Evolutionary conservation across 441 rosid genomes (phyloP), one percentile per base, ranked within the genome.

Genomic region (Syzygium malaccense): DNA sequence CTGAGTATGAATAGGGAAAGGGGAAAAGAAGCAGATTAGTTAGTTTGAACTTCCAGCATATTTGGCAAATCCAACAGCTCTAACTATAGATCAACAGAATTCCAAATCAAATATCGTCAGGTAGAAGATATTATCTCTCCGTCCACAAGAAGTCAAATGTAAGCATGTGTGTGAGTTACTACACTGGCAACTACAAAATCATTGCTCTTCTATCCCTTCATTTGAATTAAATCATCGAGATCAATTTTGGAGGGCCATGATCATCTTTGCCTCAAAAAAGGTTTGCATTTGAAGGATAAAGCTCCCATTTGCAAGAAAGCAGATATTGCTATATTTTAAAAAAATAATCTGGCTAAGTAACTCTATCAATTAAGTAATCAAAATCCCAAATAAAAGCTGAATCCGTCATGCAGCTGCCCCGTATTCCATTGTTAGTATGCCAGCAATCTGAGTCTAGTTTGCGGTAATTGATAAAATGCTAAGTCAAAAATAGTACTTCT

Each of bases 1-100:
- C 98, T 98, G 93, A 71, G 51, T 86, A 87, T 64, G 88, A 33
- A 54, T 85, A 54, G 66, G 13, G 89, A 78, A 78, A 37, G 55
- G 28, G 10, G 89, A 83, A 57, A 37, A 55, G 19, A 54, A 83
- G 55, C 55, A n/a, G 68, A 62, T 90, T 30, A 87, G 87, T 71
- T 26, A 71, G 51, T 37, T 71, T 37, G 1, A 71, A 45, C 83
- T 37, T 71, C 51, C 49, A 37, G 83, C 83, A 37, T 23, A 71
- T 71, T 71, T 71, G 83, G 83, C 51, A 37, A 71, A 71, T 71
- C n/a, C 51, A 71, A 37, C 83, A 71, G 51, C 83, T 37, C 51
- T 11, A 71, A 71, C 48, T 37, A 71, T 71, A 71, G 28, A 71
- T 71, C 51, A 71, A 71, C n/a, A 71, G 28, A 71, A 71, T 71